Evolutionary conservation across 441 rosid species (phyloP).

Genomic region (Populus trichocarpa): DNA sequence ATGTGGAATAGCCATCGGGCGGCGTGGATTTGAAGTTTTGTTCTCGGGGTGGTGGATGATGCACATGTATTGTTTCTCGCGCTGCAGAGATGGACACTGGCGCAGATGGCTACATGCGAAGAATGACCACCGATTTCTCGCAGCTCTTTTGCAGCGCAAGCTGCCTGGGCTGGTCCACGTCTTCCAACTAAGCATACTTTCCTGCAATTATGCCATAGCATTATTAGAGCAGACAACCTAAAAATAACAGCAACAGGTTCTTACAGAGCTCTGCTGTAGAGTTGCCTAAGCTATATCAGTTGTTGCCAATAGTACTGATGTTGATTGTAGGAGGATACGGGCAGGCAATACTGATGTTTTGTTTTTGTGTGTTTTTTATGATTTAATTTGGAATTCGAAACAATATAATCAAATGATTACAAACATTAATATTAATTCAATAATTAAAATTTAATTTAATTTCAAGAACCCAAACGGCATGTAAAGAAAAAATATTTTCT

Average conservation of each 20-base stretch:
- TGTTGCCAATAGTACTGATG: constrained; percentile 50
- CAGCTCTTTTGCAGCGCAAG: constrained; percentile 93
- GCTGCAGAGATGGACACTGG: constrained; percentile 32
- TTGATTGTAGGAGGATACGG: constrained; percentile 78
- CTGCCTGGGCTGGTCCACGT: constrained; percentile 95
- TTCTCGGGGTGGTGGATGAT: too few relatives aligned
- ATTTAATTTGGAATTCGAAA: too few relatives aligned
- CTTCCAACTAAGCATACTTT: constrained; percentile 86
- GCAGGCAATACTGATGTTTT: constrained; percentile 32
- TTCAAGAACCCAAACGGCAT: too few relatives aligned
- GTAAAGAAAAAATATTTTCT: too few relatives aligned
- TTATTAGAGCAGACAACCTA: background rate
- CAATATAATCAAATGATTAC: too few relatives aligned
- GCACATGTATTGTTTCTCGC: too few relatives aligned
- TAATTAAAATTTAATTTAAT: too few relatives aligned
- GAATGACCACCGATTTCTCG: constrained; percentile 81
- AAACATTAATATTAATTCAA: too few relatives aligned
- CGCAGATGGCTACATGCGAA: background rate
- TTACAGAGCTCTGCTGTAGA: constrained; percentile 65
- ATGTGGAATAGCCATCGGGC: too few relatives aligned
- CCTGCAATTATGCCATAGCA: constrained; percentile 37
- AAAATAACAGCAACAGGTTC: constrained; percentile 26
- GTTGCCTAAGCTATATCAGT: constrained; percentile 88
- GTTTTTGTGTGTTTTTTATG: too few relatives aligned
- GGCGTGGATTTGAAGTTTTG: too few relatives aligned